Base-by-base conservation (phyloP, 495 filamentous ascomycete genomes). In the Beverwykella pulmonaria region DNA sequence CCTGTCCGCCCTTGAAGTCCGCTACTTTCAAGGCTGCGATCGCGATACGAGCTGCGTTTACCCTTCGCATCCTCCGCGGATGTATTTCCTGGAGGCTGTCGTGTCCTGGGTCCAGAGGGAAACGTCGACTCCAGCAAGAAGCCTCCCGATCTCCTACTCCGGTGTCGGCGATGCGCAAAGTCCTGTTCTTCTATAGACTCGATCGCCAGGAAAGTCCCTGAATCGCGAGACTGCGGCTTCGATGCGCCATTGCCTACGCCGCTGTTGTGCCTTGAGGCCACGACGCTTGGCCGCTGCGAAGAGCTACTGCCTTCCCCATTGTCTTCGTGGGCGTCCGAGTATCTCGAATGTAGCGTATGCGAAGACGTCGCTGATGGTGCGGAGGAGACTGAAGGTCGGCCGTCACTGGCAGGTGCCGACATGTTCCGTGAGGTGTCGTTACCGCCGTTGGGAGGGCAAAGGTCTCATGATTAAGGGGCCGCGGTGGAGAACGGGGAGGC, bases 71-170 rank as follows among this genome's bases (percentile, higher is more conserved):
- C 39, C 23, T 50, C 55, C 15, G 19, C 52, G 39, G 50, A 27
- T 23, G 29, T 32, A 26, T 17, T 14, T 12, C 34, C 54, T 23
- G 30, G 46, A 2, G 65, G 54, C 36, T 69, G 66, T 64, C 61
- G 57, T 22, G 19, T 61, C 36, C 26, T 41, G 9, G 52, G 52
- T 36, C 60, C 49, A 10, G 57, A 19, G 27, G 57, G 56, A 23
- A 75, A 69, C 2, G 56, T 48, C 15, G 75, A 72, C 26, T 74
- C 72, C n/a, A 77, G 66, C 58, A 77, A 55, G 53, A 77, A 77
- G 26, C 75, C 73, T n/a, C 73, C 75, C 0, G 75, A 75, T 30
- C 34, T 65, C 49, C 71, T 36, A 10, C 26, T 36, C 9, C 71
- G 52, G n/a, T 72, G 68, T 53, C 60, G 61, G 12, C 62, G 48